phyloP scores from a whole-genome alignment of 805 yeast genomes.

The Candida rishiriensis region DNA sequence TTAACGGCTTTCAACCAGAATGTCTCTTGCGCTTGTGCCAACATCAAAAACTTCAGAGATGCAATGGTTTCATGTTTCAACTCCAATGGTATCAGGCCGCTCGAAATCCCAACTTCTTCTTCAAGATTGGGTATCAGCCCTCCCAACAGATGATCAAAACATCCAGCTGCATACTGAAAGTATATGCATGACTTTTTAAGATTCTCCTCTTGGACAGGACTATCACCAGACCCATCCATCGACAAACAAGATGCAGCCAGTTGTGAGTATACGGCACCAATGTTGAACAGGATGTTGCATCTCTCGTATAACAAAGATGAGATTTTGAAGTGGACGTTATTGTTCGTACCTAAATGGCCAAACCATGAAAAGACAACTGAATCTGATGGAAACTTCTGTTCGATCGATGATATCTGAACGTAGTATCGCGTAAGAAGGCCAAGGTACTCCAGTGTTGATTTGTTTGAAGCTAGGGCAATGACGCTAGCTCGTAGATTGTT shows the following conservation, averaged over 20 bases:
- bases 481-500: constrained; percentile 41
- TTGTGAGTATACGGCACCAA: constrained; percentile 60
- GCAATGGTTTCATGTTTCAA: constrained; percentile 47
- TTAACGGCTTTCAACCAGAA: constrained; percentile 72
- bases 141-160: constrained; percentile 38
- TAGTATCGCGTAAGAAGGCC: constrained; percentile 42
- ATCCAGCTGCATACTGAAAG: constrained; percentile 72
- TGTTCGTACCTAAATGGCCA: constrained; percentile 57
- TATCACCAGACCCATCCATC: constrained; percentile 18
- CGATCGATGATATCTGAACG: constrained; percentile 38
- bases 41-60: constrained; percentile 47
- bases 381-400: constrained; percentile 60
- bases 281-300: constrained; percentile 59
- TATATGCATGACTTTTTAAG: constrained; percentile 57
- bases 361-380: constrained; percentile 66
- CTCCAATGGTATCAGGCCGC: constrained; percentile 35
- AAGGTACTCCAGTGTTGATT: constrained; percentile 30
- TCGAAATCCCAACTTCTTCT: neutral
- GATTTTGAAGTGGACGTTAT: constrained; percentile 41
- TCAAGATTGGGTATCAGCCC: constrained; percentile 17
- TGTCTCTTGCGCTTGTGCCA: constrained; percentile 86
- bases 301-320: constrained; percentile 56
- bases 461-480: constrained; percentile 26
- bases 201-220: constrained; percentile 43
- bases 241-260: constrained; percentile 40